Evolutionary conservation across 148 eudicot species (phyloP).

Genomic region (Arbutus unedo): DNA sequence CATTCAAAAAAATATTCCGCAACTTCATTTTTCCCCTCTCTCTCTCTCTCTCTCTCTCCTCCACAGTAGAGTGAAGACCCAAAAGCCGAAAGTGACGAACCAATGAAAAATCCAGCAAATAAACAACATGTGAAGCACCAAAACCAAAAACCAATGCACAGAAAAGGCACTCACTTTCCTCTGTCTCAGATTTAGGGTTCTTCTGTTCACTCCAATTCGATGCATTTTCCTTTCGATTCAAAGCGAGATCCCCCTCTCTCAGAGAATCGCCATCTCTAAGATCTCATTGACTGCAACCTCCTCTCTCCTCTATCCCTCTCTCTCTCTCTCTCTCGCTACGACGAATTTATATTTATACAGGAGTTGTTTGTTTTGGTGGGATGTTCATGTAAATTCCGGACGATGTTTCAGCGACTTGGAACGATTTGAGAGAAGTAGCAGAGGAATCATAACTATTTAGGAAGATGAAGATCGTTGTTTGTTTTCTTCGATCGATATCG

Average conservation of each 20-base stretch:
- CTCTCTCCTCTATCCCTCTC: neutral
- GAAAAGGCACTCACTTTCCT: conserved; percentile 22
- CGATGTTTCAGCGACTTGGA: conserved; percentile 15
- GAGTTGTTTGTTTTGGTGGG: neutral
- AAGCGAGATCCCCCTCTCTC: conserved; percentile 10
- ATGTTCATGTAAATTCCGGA: neutral
- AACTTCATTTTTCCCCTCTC: neutral
- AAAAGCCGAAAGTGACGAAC: conserved; percentile 29
- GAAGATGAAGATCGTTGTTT: conserved; percentile 17
- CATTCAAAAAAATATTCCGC: neutral
- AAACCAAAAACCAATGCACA: conserved; percentile 3
- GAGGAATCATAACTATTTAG: neutral
- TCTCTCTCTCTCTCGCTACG: neutral
- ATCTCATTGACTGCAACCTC: conserved; percentile 6
- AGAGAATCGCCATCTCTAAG: conserved; percentile 15
- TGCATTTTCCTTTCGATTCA: conserved; percentile 14
- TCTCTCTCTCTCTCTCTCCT: neutral
- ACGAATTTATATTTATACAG: neutral
- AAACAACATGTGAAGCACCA: neutral
- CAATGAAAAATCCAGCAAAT: conserved; percentile 18
- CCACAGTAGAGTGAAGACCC: conserved; percentile 21
- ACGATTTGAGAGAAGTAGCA: conserved; percentile 4
- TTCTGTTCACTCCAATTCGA: conserved; percentile 4
- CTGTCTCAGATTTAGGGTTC: conserved; percentile 18
- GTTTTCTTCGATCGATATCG: neutral